Conservation (phyloP, 805 yeast genomes). For the Pichia manshurica region DNA sequence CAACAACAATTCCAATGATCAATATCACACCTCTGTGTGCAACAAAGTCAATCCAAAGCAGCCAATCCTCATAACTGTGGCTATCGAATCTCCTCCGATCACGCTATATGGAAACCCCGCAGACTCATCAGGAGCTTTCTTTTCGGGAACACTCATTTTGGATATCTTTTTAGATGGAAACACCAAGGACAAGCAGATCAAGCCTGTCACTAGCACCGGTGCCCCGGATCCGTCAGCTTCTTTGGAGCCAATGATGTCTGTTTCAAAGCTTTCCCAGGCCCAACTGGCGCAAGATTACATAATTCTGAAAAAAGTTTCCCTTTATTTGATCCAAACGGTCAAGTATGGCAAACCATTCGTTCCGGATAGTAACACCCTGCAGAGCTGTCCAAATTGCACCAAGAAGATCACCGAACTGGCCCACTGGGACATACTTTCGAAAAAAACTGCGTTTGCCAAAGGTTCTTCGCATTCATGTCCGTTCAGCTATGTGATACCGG, state of each 20-base stretch:
- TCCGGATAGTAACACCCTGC: constrained; percentile 44
- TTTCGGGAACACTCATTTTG: constrained; percentile 72
- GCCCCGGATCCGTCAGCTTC: background rate
- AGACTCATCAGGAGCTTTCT: constrained; percentile 79
- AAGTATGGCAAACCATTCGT: constrained; percentile 61
- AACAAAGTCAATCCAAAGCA: constrained; percentile 23
- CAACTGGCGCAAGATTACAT: constrained; percentile 36
- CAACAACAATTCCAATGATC: constrained; percentile 12
- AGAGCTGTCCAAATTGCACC: constrained; percentile 55
- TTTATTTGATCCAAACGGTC: constrained; percentile 69
- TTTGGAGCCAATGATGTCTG: constrained; percentile 22
- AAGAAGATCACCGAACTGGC: constrained; percentile 58
- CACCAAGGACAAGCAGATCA: no score
- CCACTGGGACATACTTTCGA: constrained; percentile 77
- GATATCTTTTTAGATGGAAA: constrained; percentile 33
- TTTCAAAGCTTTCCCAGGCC: constrained; percentile 17
- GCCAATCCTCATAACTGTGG: constrained; percentile 42
- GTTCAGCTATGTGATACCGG: constrained; percentile 83
- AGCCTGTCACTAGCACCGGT: constrained; percentile 4
- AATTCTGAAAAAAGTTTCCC: constrained; percentile 50
- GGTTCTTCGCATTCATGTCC: constrained; percentile 82
- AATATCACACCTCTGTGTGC: constrained; percentile 24
- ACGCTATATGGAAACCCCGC: constrained; percentile 72
- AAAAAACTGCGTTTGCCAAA: constrained; percentile 48
- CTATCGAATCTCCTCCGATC: constrained; percentile 87